Evolutionary conservation across 2,329 filamentous ascomycete genomes (phyloP), one percentile per base, ranked within the genome.

Genomic region (Alternaria arborescens): DNA sequence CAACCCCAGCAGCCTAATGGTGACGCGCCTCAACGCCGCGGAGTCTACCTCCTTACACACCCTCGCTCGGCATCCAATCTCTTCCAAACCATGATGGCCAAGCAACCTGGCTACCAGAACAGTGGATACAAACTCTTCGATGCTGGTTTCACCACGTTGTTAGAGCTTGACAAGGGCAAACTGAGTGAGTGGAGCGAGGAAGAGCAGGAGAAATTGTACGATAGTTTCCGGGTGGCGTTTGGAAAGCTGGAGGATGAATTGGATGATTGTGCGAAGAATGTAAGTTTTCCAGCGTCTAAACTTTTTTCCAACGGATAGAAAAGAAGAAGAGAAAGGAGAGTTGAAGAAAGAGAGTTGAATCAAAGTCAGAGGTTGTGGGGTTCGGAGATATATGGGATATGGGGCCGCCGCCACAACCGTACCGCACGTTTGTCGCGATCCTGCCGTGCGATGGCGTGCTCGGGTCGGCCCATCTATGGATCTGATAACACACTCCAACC

Each of bases 71-170:
- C 65, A 1, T 68, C 63, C 20, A 68, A 68, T 36, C 34, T 68
- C 38, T 69, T 69, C 52, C 65, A 66, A 41, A 66, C 58, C 3
- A 69, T 66, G 65, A 63, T 69, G 67, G 38, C 61, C n/a, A 65
- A 65, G 42, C 63, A 66, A 40, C 63, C 65, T 1, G 58, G 60
- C 18, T 64, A 61, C 41, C 63, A 66, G 57, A 58, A 46, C 22
- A 65, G 60, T 0, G 53, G 61, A 12, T 68, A 69, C 46, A 65
- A 66, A 14, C 38, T 69, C 12, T 68, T 68, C 22, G 58, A 63
- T 1, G 57, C 59, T 22, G 60, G 43, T 2, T 65, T 66, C 14
- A 44, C 46, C 1, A 34, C 46, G 5, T 4, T 68, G 24, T 3
- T 4, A 8, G 38, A 59, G 26, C 22, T 69, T 2, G 43, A 60